Conservation (phyloP, 805 yeast genomes). For the Metschnikowia reukaufii region DNA sequence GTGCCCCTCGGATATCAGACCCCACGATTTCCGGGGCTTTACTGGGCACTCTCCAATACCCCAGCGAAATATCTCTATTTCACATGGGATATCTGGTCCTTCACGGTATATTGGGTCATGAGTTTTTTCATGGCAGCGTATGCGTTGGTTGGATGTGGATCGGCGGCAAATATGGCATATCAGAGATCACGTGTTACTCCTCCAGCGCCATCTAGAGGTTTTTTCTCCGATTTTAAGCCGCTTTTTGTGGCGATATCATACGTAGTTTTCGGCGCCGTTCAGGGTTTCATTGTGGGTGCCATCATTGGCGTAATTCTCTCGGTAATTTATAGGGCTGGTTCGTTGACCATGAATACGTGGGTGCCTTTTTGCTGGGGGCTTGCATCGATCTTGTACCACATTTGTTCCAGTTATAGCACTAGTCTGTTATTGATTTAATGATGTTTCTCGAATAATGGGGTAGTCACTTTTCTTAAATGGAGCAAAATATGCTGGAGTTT, state of each 20-base stretch:
- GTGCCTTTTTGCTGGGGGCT: slow-evolving; percentile 83
- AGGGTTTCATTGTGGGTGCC: slow-evolving; percentile 72
- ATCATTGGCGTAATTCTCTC: slow-evolving; percentile 72
- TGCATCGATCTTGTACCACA: slow-evolving; percentile 63
- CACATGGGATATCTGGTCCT: slow-evolving; percentile 73
- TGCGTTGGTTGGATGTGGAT: slow-evolving; percentile 60
- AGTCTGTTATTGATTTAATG: slow-evolving; percentile 24
- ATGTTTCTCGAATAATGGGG: slow-evolving; percentile 1
- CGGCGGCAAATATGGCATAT: slow-evolving; percentile 34
- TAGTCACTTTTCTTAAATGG: background rate
- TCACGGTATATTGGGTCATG: slow-evolving; percentile 79
- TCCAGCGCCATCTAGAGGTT: slow-evolving; percentile 3
- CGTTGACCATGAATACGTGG: slow-evolving; percentile 92
- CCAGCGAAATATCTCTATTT: slow-evolving; percentile 62
- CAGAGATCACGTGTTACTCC: slow-evolving; percentile 20
- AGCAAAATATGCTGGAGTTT: no score
- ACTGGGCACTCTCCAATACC: slow-evolving; percentile 61
- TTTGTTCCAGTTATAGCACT: slow-evolving; percentile 65
- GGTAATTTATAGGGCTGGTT: slow-evolving; percentile 76
- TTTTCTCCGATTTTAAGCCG: slow-evolving; percentile 23
- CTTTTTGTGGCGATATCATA: slow-evolving; percentile 49
- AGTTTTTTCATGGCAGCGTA: slow-evolving; percentile 66
- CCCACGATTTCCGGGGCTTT: slow-evolving; percentile 79
- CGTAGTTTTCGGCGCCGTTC: slow-evolving; percentile 53
- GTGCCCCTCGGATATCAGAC: slow-evolving; percentile 79